Conservation (phyloP, 164 flowering plant species). For the Nelumbo lutea region DNA sequence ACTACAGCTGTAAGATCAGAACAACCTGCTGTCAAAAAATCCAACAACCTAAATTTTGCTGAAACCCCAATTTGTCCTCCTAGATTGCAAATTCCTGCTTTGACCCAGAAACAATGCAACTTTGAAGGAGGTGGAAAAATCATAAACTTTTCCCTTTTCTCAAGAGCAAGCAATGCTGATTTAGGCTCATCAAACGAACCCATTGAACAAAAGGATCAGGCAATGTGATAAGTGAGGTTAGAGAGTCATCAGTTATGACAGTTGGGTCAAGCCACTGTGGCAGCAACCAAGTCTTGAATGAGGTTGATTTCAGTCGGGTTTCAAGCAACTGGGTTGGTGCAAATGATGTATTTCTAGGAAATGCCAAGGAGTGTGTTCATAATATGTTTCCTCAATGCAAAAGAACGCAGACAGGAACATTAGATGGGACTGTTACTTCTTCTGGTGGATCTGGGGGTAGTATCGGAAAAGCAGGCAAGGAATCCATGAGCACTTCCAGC, state of each 20-base stretch:
- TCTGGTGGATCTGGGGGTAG: constrained; percentile 60
- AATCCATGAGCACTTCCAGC: constrained; percentile 27
- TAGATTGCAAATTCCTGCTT: constrained; percentile 18
- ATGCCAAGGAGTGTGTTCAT: constrained; percentile 15
- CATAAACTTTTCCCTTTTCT: constrained; percentile 23
- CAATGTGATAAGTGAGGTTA: constrained; percentile 17
- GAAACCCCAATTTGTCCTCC: constrained; percentile 39
- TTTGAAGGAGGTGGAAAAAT: constrained; percentile 5
- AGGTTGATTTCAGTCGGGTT: constrained; percentile 32
- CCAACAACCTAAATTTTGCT: constrained; percentile 7
- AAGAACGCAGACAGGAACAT: constrained; percentile 25
- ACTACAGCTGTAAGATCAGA: constrained; percentile 11
- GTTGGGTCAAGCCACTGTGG: constrained; percentile 54
- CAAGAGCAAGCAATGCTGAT: constrained; percentile 13
- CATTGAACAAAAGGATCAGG: constrained; percentile 6
- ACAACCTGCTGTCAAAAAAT: constrained; percentile 15
- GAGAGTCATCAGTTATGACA: constrained; percentile 46
- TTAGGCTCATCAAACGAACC: constrained; percentile 14
- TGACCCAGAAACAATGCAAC: constrained; percentile 9
- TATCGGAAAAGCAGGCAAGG: constrained; percentile 30
- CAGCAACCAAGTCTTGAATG: constrained; percentile 47
- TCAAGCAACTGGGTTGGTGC: constrained; percentile 31
- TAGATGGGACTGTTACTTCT: constrained; percentile 37
- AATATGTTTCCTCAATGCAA: constrained; percentile 22
- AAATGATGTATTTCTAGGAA: constrained; percentile 19